Conservation (phyloP, 1,139 yeast species). For the Lodderomyces orthopsilosis region DNA sequence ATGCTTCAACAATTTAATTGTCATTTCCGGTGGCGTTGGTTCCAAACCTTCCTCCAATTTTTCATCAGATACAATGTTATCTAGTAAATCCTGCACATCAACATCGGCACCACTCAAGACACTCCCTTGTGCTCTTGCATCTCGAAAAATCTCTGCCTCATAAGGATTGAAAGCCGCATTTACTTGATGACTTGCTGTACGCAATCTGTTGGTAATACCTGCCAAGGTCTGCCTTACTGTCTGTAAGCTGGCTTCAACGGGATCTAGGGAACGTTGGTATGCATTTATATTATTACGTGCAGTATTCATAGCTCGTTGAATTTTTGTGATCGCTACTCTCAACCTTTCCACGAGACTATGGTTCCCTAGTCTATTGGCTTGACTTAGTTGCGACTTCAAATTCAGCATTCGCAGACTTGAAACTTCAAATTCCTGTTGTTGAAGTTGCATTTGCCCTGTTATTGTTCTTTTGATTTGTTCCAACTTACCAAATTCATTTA, state of each 20-base stretch:
- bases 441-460: slow-evolving; percentile 1
- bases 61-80: slow-evolving; percentile 66
- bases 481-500: slow-evolving; percentile 8
- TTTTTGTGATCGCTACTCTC: background rate
- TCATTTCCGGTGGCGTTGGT: slow-evolving; percentile 67
- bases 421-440: slow-evolving; percentile 2
- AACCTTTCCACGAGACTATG: slow-evolving; percentile 1
- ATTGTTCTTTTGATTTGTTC: slow-evolving; percentile 3
- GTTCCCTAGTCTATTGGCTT: slow-evolving; percentile 3
- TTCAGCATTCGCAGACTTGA: background rate
- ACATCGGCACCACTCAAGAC: slow-evolving; percentile 15
- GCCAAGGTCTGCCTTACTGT: background rate
- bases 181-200: slow-evolving; percentile 5
- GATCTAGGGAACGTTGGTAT: background rate
- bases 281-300: slow-evolving; percentile 6
- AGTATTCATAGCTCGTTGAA: slow-evolving; percentile 2
- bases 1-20: slow-evolving; percentile 70
- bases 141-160: slow-evolving; percentile 8
- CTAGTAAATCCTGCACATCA: slow-evolving; percentile 53
- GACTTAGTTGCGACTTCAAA: slow-evolving; percentile 1
- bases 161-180: slow-evolving; percentile 10
- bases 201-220: background rate
- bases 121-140: background rate
- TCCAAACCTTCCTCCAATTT: slow-evolving; percentile 43
- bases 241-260: slow-evolving; percentile 4